phyloP scores from a whole-genome alignment of 2,329 filamentous ascomycete species.

The Arachnomyces sp. region DNA sequence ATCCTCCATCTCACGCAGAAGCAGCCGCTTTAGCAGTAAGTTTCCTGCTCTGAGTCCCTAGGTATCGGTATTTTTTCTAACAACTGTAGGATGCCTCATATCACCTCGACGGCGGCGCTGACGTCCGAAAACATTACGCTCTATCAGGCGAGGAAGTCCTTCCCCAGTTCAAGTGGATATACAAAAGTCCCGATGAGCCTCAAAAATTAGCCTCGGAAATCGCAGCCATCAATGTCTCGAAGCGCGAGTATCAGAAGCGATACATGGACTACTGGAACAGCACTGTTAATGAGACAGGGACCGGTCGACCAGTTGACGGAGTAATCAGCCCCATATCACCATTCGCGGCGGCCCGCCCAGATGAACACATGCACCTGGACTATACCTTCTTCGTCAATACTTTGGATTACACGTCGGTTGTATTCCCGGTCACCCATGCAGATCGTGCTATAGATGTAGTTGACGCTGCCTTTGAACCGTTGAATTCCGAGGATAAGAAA shows the following conservation, averaged over 20 bases:
- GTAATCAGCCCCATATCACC: slow-evolving; percentile 37
- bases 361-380: slow-evolving; percentile 21
- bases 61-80: slow-evolving; percentile 8
- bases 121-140: slow-evolving; percentile 42
- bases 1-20: slow-evolving; percentile 43
- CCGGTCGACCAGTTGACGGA: slow-evolving; percentile 46
- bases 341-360: slow-evolving; percentile 33
- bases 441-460: slow-evolving; percentile 44
- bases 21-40: slow-evolving; percentile 34
- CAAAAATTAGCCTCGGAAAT: slow-evolving; percentile 37
- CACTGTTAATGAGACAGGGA: slow-evolving; percentile 43
- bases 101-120: slow-evolving; percentile 41
- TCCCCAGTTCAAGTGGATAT: slow-evolving; percentile 31
- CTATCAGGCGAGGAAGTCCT: slow-evolving; percentile 49
- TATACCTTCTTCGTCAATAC: slow-evolving; percentile 44
- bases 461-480: slow-evolving; percentile 26
- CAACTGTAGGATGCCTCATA: slow-evolving; percentile 16
- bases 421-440: slow-evolving; percentile 48
- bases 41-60: slow-evolving; percentile 7
- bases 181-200: slow-evolving; percentile 23
- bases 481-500: slow-evolving; percentile 35
- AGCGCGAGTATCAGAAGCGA: slow-evolving; percentile 47
- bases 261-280: slow-evolving; percentile 60
- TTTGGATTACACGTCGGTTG: slow-evolving; percentile 47
- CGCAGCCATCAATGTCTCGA: slow-evolving; percentile 43